Percentiles rank a stretch among this genome's conserved stretches.
These are phyloP conservation scores for Syzygium aqueum DNA, from an alignment of 345 rosid genomes.

Conservation along the genomic window DNA sequence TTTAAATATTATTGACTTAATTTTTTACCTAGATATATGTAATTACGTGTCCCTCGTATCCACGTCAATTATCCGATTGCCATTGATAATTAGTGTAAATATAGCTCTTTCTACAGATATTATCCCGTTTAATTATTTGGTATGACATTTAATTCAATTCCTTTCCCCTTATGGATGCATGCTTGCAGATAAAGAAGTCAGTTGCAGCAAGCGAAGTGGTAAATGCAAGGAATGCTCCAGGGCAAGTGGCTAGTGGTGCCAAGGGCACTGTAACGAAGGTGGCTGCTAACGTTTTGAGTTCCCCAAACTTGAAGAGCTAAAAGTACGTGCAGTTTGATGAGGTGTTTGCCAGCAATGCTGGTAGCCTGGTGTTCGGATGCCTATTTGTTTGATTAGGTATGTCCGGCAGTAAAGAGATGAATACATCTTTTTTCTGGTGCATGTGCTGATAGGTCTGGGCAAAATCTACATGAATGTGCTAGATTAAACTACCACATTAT, in stretches of 20 bases:
- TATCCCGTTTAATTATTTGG: background rate
- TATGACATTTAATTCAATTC: background rate
- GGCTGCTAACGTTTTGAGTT: conserved; percentile 39
- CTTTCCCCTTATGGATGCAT: background rate
- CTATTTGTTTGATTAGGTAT: background rate
- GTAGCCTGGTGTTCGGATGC: background rate
- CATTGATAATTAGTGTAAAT: background rate
- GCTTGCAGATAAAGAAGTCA: conserved; percentile 71
- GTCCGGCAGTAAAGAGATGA: background rate
- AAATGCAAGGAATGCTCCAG: conserved; percentile 32
- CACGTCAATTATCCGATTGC: background rate
- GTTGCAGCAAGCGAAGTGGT: conserved; percentile 38
- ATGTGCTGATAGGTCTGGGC: background rate
- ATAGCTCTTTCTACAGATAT: background rate
- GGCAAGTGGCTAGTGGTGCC: conserved; percentile 43
- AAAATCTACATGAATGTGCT: background rate
- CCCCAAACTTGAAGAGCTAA: conserved; percentile 40
- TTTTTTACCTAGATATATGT: background rate
- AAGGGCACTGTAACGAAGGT: conserved; percentile 57
- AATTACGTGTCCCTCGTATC: background rate
- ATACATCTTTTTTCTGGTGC: background rate
- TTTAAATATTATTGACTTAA: background rate
- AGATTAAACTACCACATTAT: background rate
- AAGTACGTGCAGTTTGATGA: conserved; percentile 12
- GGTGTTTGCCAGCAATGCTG: background rate